These are phyloP conservation scores for Carallia brachiata DNA, from an alignment of 345 rosid genomes.

Conservation along the genomic window DNA sequence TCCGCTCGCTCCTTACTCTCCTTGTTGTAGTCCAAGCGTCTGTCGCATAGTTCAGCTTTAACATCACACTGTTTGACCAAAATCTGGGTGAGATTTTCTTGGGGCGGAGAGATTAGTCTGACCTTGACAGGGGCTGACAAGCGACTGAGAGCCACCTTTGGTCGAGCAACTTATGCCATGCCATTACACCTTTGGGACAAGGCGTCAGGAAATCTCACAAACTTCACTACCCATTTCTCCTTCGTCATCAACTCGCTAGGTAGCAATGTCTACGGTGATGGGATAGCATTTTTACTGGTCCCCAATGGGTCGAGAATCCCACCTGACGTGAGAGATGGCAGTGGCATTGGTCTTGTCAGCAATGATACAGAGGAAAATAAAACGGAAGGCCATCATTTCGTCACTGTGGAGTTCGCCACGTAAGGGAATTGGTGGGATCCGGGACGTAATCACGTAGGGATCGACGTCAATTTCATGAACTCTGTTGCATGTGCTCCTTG, in stretches of 20 bases:
- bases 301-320: neutral
- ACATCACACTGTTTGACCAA: neutral
- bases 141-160: neutral
- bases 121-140: too few species aligned
- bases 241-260: constrained; percentile 9
- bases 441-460: constrained; percentile 11
- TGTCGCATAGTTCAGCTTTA: neutral
- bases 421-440: constrained; percentile 14
- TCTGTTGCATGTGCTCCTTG: constrained; percentile 5
- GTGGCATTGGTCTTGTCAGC: neutral
- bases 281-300: constrained; percentile 21
- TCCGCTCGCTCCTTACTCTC: too few species aligned
- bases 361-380: neutral
- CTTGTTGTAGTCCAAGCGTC: too few species aligned
- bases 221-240: constrained; percentile 29
- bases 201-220: constrained; percentile 8
- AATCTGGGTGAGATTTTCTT: neutral
- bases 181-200: constrained; percentile 19
- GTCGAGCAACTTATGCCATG: constrained; percentile 8
- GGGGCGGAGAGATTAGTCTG: neutral
- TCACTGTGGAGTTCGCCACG: constrained; percentile 26
- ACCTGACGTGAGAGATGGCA: neutral
- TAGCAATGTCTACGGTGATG: neutral
- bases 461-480: constrained; percentile 20
- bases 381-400: neutral